Percentiles rank a stretch among this genome's conserved stretches.
Evolutionary conservation across 345 rosid species (phyloP).

Genomic region (Reutealis trisperma): DNA sequence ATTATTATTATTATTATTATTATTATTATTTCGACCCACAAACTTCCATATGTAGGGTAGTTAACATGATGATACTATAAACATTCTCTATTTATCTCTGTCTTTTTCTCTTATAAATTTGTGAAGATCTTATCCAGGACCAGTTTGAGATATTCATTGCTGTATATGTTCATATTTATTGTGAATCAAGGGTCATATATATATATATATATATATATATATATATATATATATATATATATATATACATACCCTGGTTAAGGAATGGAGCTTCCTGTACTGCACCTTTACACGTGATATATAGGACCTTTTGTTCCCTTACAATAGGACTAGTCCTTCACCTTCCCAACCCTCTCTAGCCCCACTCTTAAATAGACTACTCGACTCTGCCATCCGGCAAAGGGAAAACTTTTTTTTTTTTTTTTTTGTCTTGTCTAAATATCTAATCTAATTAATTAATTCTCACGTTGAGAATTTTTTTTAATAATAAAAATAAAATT

Average conservation of each 20-base stretch:
- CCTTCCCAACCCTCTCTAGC: not conserved
- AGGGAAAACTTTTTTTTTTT: not conserved
- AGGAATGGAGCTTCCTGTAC: not conserved
- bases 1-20: too few species aligned
- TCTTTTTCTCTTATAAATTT: too few species aligned
- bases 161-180: not conserved
- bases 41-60: not conserved
- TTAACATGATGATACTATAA: too few species aligned
- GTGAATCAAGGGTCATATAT: too few species aligned
- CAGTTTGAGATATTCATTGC: not conserved
- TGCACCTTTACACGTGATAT: constrained; percentile 9
- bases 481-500: too few species aligned
- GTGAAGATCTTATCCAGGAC: not conserved
- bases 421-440: too few species aligned
- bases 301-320: not conserved
- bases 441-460: too few species aligned
- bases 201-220: not conserved
- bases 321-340: not conserved
- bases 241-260: not conserved
- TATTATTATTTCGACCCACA: not conserved
- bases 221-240: too few species aligned
- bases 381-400: constrained; percentile 29
- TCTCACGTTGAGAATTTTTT: too few species aligned
- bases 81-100: not conserved
- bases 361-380: constrained; percentile 47